Evolutionary conservation across 768 basidiomycete species (phyloP).

Genomic region (Macrolepiota dolichaula): DNA sequence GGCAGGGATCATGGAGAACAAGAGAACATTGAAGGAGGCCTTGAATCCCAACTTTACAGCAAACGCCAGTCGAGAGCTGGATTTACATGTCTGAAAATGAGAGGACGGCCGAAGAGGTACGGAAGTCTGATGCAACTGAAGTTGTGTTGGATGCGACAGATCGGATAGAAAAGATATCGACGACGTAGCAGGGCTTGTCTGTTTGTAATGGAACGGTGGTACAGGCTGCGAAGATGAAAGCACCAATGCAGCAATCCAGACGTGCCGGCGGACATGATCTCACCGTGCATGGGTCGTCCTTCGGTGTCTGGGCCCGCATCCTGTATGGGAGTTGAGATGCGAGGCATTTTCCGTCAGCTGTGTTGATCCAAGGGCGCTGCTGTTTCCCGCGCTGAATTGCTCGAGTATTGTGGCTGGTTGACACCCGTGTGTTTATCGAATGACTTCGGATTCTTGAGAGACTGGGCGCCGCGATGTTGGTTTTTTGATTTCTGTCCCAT

Average conservation of each 20-base stretch:
- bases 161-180: neutral
- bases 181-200: neutral
- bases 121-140: conserved; percentile 15
- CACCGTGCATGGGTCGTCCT: conserved; percentile 32
- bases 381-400: neutral
- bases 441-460: conserved; percentile 22
- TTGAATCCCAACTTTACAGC: conserved; percentile 47
- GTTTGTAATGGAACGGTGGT: neutral
- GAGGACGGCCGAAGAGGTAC: conserved; percentile 18
- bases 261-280: conserved; percentile 53
- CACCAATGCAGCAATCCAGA: conserved; percentile 28
- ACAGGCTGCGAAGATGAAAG: neutral
- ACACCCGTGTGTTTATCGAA: conserved; percentile 13
- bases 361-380: conserved; percentile 9
- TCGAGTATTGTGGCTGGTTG: neutral
- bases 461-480: conserved; percentile 19
- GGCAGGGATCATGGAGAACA: too few species aligned
- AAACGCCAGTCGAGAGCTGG: conserved; percentile 16
- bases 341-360: conserved; percentile 4
- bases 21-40: too few species aligned
- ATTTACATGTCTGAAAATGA: conserved; percentile 22
- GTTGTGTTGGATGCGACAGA: neutral
- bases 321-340: conserved; percentile 15
- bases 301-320: neutral
- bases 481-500: conserved; percentile 10